Evolutionary conservation across 176 grass and related monocot genomes (phyloP), one percentile per base, ranked within the genome.

Genomic region (Juncus inflexus): DNA sequence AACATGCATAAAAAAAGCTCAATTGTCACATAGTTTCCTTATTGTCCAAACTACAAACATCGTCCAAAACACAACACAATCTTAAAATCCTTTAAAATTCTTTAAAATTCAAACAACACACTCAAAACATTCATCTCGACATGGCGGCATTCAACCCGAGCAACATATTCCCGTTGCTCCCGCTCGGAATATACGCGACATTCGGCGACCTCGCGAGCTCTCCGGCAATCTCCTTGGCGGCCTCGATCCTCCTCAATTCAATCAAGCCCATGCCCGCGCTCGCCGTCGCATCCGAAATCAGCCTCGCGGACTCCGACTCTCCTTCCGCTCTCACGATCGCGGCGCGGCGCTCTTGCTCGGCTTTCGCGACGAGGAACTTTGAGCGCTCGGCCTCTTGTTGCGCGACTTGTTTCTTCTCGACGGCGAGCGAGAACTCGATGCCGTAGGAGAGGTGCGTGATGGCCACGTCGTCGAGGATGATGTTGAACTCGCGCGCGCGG

Each of bases 321-420:
- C 92, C 92, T 80, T 97, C 92, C 0, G 92, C 92, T 12, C 84
- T 82, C 43, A 97, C 82, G 8, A 97, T 86, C 9, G 92, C 92
- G 4, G 92, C 92, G 4, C 92, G 92, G 61, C 92, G 81, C 82
- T 97, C 92, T 71, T 97, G 92, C 80, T 97, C 92, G 0, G 92
- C 92, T 60, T 81, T 80, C 59, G 89, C 89, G 39, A 94, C 95
- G 65, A 99, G 89, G 89, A 99, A 99, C 78, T 99, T 99, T 67
- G 95, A 99, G 4, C 95, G 95, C 83, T 99, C 95, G 2, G 95
- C 95, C 83, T 99, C 95, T 79, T 94, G 95, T 78, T 99, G 95
- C 9, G 95, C 95, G 41, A 99, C 95, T 85, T 99, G 95, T 81
- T 99, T 99, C 89, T 99, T 99, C 83, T 99, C 95, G 36, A 99